Conservation (phyloP, 306 rosid species). For the Rosa lucieae region DNA sequence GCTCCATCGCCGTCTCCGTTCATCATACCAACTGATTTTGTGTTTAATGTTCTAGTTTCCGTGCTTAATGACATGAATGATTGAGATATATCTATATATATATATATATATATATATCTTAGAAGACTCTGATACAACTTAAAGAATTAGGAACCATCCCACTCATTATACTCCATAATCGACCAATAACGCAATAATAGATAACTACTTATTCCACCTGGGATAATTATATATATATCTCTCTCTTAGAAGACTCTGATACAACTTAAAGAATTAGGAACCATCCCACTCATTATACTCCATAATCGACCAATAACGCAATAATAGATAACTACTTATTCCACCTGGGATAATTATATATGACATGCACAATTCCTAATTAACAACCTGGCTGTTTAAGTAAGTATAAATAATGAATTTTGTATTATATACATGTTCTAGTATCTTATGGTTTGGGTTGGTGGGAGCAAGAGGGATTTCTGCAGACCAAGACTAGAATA, state of each 20-base stretch:
- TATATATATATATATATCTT: not conserved
- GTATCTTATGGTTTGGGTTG: slow-evolving; percentile 25
- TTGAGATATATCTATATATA: not conserved
- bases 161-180: not conserved
- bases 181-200: not conserved
- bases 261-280: not conserved
- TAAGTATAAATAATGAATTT: not conserved
- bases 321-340: not conserved
- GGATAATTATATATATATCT: not conserved
- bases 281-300: not conserved
- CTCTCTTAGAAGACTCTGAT: not conserved
- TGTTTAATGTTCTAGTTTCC: not conserved
- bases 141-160: too few species aligned
- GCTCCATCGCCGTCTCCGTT: not conserved
- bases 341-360: not conserved
- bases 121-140: too few species aligned
- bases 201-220: not conserved
- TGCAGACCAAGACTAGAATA: slow-evolving; percentile 11
- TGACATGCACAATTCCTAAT: not conserved
- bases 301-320: not conserved
- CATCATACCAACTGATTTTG: not conserved
- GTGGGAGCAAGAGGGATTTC: slow-evolving; percentile 39
- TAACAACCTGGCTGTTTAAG: slow-evolving; percentile 6
- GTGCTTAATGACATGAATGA: not conserved
- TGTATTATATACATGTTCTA: slow-evolving; percentile 1